These are phyloP conservation scores for Suillus brevipes DNA, from an alignment of 768 basidiomycete genomes.

Conservation along the genomic window DNA sequence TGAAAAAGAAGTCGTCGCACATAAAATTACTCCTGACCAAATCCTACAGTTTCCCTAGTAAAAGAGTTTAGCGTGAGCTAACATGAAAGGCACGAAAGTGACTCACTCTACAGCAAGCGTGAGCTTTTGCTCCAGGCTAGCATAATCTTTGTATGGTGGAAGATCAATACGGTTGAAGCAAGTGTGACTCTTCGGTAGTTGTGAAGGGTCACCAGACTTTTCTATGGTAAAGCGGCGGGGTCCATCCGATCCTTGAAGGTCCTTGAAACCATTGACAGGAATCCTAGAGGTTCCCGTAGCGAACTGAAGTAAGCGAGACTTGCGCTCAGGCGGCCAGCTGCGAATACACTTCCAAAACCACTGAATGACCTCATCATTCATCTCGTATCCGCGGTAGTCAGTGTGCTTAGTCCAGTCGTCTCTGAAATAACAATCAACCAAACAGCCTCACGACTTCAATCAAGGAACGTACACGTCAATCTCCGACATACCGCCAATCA, in stretches of 20 bases:
- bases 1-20: conserved; percentile 3
- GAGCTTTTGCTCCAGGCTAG: conserved; percentile 90
- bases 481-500: conserved; percentile 99
- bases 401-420: conserved; percentile 99
- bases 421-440: conserved; percentile 35
- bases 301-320: conserved; percentile 94
- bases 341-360: conserved; percentile 99
- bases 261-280: conserved; percentile 98
- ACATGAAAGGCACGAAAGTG: conserved; percentile 10
- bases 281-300: conserved; percentile 96
- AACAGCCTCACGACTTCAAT: neutral
- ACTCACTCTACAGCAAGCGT: conserved; percentile 92
- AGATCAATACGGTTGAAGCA: conserved; percentile 98
- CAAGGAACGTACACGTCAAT: conserved; percentile 83
- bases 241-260: conserved; percentile 96
- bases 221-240: conserved; percentile 98
- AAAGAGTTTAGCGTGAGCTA: conserved; percentile 17
- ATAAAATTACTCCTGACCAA: conserved; percentile 80
- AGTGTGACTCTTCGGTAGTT: conserved; percentile 93
- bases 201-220: conserved; percentile 95
- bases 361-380: conserved; percentile 94
- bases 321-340: conserved; percentile 97
- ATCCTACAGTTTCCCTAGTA: conserved; percentile 85
- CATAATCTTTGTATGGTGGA: conserved; percentile 97
- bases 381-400: conserved; percentile 95